These are phyloP conservation scores for Curvularia spicifera DNA, from an alignment of 2,329 filamentous ascomycete species.

Conservation along the genomic window DNA sequence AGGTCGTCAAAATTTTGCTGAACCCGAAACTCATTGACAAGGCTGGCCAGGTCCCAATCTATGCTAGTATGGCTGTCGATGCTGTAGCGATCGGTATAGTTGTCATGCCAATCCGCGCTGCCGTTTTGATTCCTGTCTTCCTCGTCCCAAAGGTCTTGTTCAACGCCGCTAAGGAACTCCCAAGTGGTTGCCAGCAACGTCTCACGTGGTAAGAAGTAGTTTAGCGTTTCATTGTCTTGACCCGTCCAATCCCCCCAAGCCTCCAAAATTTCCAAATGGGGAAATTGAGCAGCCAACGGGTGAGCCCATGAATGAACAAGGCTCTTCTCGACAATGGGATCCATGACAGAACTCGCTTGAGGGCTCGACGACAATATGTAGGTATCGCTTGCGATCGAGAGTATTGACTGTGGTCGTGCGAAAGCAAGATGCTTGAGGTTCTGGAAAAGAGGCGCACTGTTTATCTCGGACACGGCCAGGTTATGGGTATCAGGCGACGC, in stretches of 20 bases:
- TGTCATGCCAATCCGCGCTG: constrained; percentile 11
- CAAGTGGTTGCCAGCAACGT: constrained; percentile 40
- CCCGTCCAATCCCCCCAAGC: constrained; percentile 44
- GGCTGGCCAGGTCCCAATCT: constrained; percentile 23
- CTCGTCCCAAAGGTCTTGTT: constrained; percentile 46
- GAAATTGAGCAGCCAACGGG: constrained; percentile 36
- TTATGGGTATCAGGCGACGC: not conserved
- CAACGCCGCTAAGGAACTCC: constrained; percentile 45
- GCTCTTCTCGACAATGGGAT: constrained; percentile 34
- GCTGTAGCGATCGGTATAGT: constrained; percentile 21
- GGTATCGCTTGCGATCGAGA: constrained; percentile 27
- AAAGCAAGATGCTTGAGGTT: constrained; percentile 37
- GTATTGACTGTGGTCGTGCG: constrained; percentile 35
- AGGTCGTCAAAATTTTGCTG: constrained; percentile 9
- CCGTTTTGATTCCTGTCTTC: constrained; percentile 27
- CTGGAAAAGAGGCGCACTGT: constrained; percentile 30
- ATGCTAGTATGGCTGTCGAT: constrained; percentile 22
- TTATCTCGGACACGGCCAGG: not conserved
- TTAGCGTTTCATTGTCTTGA: constrained; percentile 37
- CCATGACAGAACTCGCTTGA: constrained; percentile 16
- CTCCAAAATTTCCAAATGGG: constrained; percentile 40
- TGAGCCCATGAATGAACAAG: constrained; percentile 39
- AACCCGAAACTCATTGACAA: constrained; percentile 21
- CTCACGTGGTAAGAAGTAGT: constrained; percentile 42
- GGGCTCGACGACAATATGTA: constrained; percentile 25